Evolutionary conservation across 257 asterid species (phyloP).

Genomic region (Paraleonurus japonicus): DNA sequence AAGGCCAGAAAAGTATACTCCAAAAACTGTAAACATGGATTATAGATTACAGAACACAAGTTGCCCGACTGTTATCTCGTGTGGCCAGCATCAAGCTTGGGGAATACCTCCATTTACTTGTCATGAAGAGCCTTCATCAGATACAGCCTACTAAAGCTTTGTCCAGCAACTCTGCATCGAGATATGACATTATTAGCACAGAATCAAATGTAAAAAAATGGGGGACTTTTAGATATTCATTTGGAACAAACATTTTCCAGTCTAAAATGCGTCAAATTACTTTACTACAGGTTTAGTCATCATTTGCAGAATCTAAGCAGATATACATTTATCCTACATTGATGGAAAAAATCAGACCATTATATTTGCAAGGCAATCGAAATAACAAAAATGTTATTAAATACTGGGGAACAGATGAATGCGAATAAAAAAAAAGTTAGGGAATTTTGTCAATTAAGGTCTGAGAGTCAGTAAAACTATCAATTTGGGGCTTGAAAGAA

Average conservation of each 20-base stretch:
- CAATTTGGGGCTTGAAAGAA: too few relatives aligned
- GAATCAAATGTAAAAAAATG: neutral
- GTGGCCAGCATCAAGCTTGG: neutral
- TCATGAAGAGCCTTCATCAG: slow-evolving; percentile 93
- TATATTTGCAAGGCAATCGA: neutral
- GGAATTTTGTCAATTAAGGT: too few relatives aligned
- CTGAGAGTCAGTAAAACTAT: too few relatives aligned
- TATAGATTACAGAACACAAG: neutral
- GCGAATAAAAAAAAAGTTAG: neutral
- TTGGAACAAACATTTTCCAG: neutral
- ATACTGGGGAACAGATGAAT: neutral
- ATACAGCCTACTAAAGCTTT: slow-evolving; percentile 80
- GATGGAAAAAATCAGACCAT: neutral
- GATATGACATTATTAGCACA: slow-evolving; percentile 1
- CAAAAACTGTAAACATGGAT: neutral
- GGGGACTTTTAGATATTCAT: neutral
- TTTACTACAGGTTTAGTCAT: neutral
- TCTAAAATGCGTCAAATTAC: neutral
- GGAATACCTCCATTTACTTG: slow-evolving; percentile 25
- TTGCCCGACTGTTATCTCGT: neutral
- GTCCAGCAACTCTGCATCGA: slow-evolving; percentile 77
- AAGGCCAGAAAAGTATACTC: neutral
- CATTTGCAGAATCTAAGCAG: neutral
- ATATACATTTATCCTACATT: neutral
- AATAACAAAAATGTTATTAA: neutral